phyloP scores from a whole-genome alignment of 2,329 filamentous ascomycete genomes.

The Parastagonospora nodorum region DNA sequence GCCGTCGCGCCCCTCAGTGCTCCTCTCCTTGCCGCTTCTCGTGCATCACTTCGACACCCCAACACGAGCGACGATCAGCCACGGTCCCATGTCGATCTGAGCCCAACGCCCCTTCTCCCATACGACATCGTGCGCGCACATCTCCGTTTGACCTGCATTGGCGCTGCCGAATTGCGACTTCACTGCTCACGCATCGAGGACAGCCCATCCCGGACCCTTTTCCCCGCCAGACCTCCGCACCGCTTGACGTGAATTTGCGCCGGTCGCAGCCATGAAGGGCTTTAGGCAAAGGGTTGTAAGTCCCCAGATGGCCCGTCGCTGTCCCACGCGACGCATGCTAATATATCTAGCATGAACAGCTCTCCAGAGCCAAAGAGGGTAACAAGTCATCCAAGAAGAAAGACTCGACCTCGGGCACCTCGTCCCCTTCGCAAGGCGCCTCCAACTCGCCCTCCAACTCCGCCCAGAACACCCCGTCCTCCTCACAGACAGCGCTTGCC shows the following conservation, averaged over 20 bases:
- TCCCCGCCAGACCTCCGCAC: conserved; percentile 33
- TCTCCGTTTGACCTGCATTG: conserved; percentile 27
- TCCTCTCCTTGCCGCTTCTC: conserved; percentile 28
- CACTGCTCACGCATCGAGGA: conserved; percentile 27
- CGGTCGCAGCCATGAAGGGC: conserved; percentile 79
- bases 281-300: conserved; percentile 97
- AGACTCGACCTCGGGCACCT: conserved; percentile 67
- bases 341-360: conserved; percentile 72
- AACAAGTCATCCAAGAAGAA: conserved; percentile 77
- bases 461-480: conserved; percentile 76
- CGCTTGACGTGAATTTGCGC: conserved; percentile 38
- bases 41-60: conserved; percentile 28
- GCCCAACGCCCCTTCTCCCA: conserved; percentile 15
- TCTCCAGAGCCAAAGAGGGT: conserved; percentile 82
- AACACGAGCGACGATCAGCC: conserved; percentile 34
- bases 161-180: conserved; percentile 30
- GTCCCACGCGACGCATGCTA: conserved; percentile 48
- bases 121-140: conserved; percentile 24
- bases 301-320: conserved; percentile 41
- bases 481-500: conserved; percentile 84
- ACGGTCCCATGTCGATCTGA: conserved; percentile 40
- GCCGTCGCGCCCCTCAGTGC: conserved; percentile 25
- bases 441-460: conserved; percentile 64
- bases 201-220: conserved; percentile 26
- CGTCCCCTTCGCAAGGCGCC: conserved; percentile 72